These are phyloP conservation scores for Erodium texanum DNA, from an alignment of 441 rosid genomes.

Conservation along the genomic window DNA sequence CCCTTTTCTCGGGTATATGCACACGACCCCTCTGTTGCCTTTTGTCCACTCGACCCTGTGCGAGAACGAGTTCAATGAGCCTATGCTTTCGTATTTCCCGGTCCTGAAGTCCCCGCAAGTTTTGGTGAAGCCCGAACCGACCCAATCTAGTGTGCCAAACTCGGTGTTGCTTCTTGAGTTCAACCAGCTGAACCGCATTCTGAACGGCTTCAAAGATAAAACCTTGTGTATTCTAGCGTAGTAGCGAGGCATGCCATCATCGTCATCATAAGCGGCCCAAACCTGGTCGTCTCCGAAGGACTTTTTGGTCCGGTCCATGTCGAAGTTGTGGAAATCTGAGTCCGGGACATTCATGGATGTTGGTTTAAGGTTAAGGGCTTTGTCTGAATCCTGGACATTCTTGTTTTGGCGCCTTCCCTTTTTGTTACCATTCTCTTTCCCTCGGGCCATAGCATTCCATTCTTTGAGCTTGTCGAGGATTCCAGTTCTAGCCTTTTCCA, in stretches of 20 bases:
- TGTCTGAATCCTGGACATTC: too few relatives aligned
- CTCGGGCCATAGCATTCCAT: constrained; percentile 17
- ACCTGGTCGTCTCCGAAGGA: constrained; percentile 66
- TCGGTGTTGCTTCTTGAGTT: constrained; percentile 64
- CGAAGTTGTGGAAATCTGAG: constrained; percentile 79
- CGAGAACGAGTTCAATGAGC: constrained; percentile 61
- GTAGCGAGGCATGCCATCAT: constrained; percentile 92
- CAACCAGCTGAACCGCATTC: constrained; percentile 85
- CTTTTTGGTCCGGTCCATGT: constrained; percentile 58
- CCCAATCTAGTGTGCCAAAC: constrained; percentile 64
- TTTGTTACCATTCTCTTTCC: too few relatives aligned
- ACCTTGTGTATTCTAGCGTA: constrained; percentile 82
- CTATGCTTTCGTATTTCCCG: constrained; percentile 46
- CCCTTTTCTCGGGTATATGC: constrained; percentile 65
- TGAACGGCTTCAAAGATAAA: constrained; percentile 61
- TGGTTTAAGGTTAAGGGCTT: constrained; percentile 8
- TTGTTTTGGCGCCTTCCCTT: too few relatives aligned
- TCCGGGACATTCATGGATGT: constrained; percentile 53
- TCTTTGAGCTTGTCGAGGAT: constrained; percentile 42
- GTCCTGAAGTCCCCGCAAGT: constrained; percentile 86
- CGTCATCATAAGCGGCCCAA: constrained; percentile 92
- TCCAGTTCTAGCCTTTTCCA: constrained; percentile 37
- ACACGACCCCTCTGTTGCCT: constrained; percentile 58
- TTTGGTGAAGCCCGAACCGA: constrained; percentile 69
- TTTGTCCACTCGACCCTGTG: constrained; percentile 72